Base-by-base conservation (phyloP, 352 stramenopile species). In the Phytopythium montanum region DNA sequence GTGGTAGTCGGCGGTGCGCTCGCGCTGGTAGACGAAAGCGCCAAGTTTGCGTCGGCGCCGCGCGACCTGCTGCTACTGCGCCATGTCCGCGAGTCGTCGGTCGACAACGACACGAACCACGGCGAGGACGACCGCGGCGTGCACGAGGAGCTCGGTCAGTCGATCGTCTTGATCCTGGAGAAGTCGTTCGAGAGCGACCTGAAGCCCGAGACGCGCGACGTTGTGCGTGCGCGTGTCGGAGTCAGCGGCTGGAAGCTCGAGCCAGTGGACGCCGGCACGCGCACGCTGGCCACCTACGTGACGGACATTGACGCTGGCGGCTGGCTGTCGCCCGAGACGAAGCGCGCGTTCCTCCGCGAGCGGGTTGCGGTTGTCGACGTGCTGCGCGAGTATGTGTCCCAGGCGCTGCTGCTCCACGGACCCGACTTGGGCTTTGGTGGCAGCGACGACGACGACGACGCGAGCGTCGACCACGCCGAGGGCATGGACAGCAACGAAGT, bases 171-270 rank as follows among this genome's bases (percentile, higher is more conserved):
- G 49, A 87, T 94, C 45, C 60, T 91, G 21, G 85, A 94, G 55
- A 94, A 92, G 56, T 94, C 81, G 21, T 81, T 94, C 19, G 69
- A 69, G 16, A 94, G 82, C 54, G 85, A 92, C 48, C 73, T 91
- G 9, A 92, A 92, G 60, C 74, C 78, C 3, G 56, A 69, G 9
- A 34, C 56, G 1, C 45, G 59, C 2, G 69, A 66, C 9, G 68
- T 72, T 21, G 76, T 92, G 55, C 85, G 85, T 23, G 78, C 78
- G 0, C 72, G 88, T 34, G 63, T 91, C 10, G 76, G 73, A 2
- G 57, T 92, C 18, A 90, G 81, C 45, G 85, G 85, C 23, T 94
- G 85, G 85, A 59, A 90, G 34, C 65, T 94, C 2, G 81, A 94
- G 50, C 85, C 85, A 0, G 70, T 92, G 25, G 79, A 88, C 54